Evolutionary conservation across 768 basidiomycete species (phyloP).

Genomic region (Mrakia blollopis): DNA sequence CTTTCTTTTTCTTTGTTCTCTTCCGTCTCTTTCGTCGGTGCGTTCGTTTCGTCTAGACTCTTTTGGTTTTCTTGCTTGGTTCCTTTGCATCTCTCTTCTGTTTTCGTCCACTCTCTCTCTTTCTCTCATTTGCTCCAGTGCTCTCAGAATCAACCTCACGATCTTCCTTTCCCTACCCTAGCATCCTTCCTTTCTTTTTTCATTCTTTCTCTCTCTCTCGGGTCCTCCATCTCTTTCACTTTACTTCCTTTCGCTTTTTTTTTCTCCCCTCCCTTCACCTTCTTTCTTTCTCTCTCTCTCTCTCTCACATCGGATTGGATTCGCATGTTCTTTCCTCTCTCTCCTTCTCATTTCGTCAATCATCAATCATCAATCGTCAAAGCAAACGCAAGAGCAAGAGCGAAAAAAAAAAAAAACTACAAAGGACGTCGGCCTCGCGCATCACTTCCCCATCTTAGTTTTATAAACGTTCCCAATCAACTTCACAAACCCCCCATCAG

Average conservation of each 20-base stretch:
- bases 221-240: background rate
- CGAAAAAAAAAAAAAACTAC: too few relatives aligned
- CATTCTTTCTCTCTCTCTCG: background rate
- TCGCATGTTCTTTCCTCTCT: too few relatives aligned
- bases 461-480: slow-evolving; percentile 18
- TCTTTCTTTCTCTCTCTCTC: background rate
- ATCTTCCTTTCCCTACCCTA: too few relatives aligned
- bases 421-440: background rate
- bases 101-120: background rate
- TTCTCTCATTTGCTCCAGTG: too few relatives aligned
- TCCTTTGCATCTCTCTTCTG: background rate
- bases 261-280: background rate
- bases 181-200: background rate
- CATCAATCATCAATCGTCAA: background rate
- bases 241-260: background rate
- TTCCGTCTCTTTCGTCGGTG: background rate
- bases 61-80: background rate
- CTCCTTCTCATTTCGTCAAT: background rate
- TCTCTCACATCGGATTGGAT: background rate
- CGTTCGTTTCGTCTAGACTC: background rate
- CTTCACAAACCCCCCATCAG: slow-evolving; percentile 2
- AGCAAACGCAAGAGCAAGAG: too few relatives aligned
- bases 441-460: slow-evolving; percentile 15
- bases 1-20: background rate
- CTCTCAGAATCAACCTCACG: too few relatives aligned